Evolutionary conservation across 495 filamentous ascomycete genomes (phyloP).

Genomic region (Penicillium herquei): DNA sequence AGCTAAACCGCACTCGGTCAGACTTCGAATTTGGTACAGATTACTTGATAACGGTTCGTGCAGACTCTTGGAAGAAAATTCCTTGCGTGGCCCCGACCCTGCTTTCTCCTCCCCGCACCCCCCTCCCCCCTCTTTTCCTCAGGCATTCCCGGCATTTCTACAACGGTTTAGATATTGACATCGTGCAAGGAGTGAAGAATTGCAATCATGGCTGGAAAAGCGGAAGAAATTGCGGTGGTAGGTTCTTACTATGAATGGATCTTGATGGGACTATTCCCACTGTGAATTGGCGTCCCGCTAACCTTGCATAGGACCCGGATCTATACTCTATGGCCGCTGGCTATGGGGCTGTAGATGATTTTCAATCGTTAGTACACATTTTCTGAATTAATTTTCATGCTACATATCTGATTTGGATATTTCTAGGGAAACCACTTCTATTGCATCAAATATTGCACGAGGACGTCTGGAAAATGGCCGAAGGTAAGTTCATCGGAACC

Average conservation of each 20-base stretch:
- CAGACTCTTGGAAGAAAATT: background rate
- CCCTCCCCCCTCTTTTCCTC: background rate
- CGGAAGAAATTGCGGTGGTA: conserved; percentile 10
- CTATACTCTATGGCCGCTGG: conserved; percentile 8
- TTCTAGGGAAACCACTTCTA: conserved; percentile 14
- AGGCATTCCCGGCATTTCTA: background rate
- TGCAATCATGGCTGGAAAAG: background rate
- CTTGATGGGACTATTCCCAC: background rate
- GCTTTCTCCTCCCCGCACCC: background rate
- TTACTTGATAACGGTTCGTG: background rate
- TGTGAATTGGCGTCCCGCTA: background rate
- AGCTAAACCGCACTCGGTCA: background rate
- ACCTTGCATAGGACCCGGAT: conserved; percentile 8
- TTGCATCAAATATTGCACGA: conserved; percentile 14
- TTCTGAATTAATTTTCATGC: background rate
- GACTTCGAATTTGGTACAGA: background rate
- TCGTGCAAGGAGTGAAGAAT: no score
- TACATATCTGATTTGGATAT: background rate
- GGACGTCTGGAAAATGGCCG: conserved; percentile 20
- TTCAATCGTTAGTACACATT: conserved; percentile 12
- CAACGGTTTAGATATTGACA: background rate
- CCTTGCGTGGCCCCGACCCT: background rate
- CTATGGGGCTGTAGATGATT: conserved; percentile 1
- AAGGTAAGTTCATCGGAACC: conserved; percentile 7
- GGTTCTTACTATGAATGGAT: background rate